Base-by-base conservation (phyloP, 352 stramenopile species). In the Globisporangium ultimum region DNA sequence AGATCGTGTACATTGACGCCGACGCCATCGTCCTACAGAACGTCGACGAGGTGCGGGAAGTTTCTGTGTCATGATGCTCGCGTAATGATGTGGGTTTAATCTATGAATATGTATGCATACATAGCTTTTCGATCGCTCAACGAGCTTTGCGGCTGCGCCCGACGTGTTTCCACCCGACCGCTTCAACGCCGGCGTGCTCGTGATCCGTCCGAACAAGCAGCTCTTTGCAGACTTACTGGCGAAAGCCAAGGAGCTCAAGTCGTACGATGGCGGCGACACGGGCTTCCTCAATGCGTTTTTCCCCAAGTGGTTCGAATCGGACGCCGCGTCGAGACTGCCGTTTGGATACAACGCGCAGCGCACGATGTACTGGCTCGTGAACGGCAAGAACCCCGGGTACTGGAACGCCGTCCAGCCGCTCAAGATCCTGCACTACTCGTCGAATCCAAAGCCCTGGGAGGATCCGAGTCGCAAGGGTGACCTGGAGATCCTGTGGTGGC, bases 261-360 rank as follows among this genome's bases (percentile, higher is more conserved):
- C 80, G 3, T 88, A 93, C 58, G 87, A 95, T 61, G 84, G 80
- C 12, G 81, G 66, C 34, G 86, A 95, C 65, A 94, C 83, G 32
- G 88, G 86, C 24, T 96, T 95, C 61, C 70, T 97, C 18, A 97
- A 97, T 63, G 68, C 68, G 15, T 95, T 88, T 61, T 97, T 93
- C 58, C 63, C 71, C 14, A 68, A 76, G 50, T 96, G 88, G 88
- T 92, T 73, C 53, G 52, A 49, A 24, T 59, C 63, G 17, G 76
- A 85, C 52, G 67, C 72, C 21, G 56, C 69, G 0, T 78, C 74
- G 8, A 70, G 87, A 14, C 64, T 97, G 24, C 67, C 76, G 22
- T 89, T 93, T 64, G 69, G 71, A 20, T 96, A 88, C 70, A 97
- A 97, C 64, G 85, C 84, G 9, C 88, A 94, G 62, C 71, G 78